Conservation (phyloP, 2,329 filamentous ascomycete species). For the Ceratocystis alfenasii region DNA sequence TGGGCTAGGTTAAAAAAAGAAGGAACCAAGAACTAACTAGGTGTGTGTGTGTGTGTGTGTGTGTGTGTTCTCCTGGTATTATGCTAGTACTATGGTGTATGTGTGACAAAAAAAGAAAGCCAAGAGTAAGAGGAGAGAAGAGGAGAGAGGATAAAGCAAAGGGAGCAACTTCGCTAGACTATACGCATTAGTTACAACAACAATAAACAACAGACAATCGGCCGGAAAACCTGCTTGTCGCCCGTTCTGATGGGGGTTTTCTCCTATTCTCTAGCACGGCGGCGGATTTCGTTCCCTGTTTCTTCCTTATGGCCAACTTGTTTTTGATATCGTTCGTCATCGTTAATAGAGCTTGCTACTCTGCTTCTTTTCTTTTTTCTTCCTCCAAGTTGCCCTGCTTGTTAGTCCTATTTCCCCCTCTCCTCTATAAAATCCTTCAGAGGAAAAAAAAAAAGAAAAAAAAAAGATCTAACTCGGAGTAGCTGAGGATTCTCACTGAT, state of each 20-base stretch:
- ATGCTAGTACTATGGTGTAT: too few relatives aligned
- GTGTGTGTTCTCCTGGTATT: too few relatives aligned
- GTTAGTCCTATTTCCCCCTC: neutral
- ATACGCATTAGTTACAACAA: too few relatives aligned
- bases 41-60: too few relatives aligned
- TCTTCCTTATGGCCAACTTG: slow-evolving; percentile 1
- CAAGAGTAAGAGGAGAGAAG: neutral
- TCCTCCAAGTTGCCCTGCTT: slow-evolving; percentile 8
- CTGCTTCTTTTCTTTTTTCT: neutral
- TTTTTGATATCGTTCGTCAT: neutral
- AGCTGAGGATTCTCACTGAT: slow-evolving; percentile 4
- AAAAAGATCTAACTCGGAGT: neutral
- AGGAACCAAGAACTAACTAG: neutral
- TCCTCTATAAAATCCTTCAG: neutral
- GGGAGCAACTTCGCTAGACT: neutral
- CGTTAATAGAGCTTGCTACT: neutral
- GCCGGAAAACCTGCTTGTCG: slow-evolving; percentile 1
- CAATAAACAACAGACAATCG: neutral
- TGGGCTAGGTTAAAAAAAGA: neutral
- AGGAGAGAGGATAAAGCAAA: neutral
- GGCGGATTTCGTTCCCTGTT: slow-evolving; percentile 7
- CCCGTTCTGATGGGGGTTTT: neutral
- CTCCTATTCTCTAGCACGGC: neutral
- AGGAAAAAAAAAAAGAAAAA: neutral
- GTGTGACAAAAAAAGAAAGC: neutral